A percentile compares a stretch with the other conserved stretches of the same genome.
phyloP scores from a whole-genome alignment of 208 protist genomes.

The Wallacemonas sp. region DNA sequence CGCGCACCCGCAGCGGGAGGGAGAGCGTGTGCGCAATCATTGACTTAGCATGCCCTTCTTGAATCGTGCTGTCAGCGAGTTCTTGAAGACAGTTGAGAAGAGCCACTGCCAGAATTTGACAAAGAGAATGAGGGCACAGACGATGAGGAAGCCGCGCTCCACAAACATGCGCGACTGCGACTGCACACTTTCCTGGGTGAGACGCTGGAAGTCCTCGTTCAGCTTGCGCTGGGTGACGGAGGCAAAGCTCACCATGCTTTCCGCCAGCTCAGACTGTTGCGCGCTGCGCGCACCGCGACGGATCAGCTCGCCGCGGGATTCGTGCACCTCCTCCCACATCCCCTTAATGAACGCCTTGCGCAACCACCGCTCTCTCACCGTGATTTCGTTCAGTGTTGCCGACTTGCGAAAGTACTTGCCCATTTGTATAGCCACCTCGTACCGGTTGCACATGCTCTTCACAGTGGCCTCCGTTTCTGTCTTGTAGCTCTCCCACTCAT shows the following conservation, averaged over 20 bases:
- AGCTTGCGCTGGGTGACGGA: slow-evolving; percentile 79
- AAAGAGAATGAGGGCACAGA: slow-evolving; percentile 56
- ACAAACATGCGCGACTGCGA: slow-evolving; percentile 75
- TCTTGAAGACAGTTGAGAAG: slow-evolving; percentile 60
- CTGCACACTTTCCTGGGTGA: slow-evolving; percentile 82
- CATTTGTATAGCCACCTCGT: slow-evolving; percentile 84
- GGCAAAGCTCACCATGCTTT: slow-evolving; percentile 88
- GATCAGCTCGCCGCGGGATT: slow-evolving; percentile 84
- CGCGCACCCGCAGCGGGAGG: no score
- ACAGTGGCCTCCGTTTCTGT: slow-evolving; percentile 70
- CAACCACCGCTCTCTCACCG: slow-evolving; percentile 83
- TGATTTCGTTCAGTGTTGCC: slow-evolving; percentile 83
- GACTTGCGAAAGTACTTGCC: slow-evolving; percentile 85
- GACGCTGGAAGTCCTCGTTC: slow-evolving; percentile 85
- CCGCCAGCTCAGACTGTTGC: slow-evolving; percentile 86
- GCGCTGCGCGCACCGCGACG: slow-evolving; percentile 83
- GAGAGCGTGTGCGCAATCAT: no score
- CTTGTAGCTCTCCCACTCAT: slow-evolving; percentile 61
- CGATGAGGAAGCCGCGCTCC: slow-evolving; percentile 54
- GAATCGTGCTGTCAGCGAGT: slow-evolving; percentile 69
- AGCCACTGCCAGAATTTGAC: slow-evolving; percentile 85
- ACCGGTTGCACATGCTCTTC: slow-evolving; percentile 86
- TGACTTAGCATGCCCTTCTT: slow-evolving; percentile 56
- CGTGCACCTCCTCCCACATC: slow-evolving; percentile 89
- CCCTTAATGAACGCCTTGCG: slow-evolving; percentile 86